Percentiles rank a stretch among this genome's conserved stretches.
phyloP scores from a whole-genome alignment of 2,329 filamentous ascomycete genomes.

The Pseudocercospora vitis region DNA sequence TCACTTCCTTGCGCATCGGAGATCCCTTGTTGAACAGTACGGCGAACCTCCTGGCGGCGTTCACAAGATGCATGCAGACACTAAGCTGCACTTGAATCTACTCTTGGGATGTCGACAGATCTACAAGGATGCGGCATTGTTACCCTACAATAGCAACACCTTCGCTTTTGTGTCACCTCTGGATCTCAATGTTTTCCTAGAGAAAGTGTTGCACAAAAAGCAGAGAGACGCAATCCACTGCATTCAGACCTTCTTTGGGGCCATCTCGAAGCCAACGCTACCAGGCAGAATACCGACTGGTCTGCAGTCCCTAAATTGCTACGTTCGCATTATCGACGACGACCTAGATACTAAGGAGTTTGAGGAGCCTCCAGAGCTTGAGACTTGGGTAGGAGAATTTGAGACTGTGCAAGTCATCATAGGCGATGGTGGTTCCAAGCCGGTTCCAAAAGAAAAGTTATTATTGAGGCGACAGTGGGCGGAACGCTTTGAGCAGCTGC shows the following conservation, averaged over 20 bases:
- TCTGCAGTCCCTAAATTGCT: conserved; percentile 15
- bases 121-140: conserved; percentile 19
- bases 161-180: conserved; percentile 18
- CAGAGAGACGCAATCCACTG: conserved; percentile 16
- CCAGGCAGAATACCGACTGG: conserved; percentile 8
- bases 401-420: conserved; percentile 14
- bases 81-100: conserved; percentile 18
- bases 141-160: conserved; percentile 19
- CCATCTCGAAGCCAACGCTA: conserved; percentile 16
- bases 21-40: conserved; percentile 17
- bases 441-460: background rate
- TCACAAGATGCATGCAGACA: conserved; percentile 9
- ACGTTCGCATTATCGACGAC: conserved; percentile 10
- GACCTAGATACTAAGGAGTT: conserved; percentile 4
- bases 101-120: conserved; percentile 15
- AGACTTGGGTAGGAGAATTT: conserved; percentile 12
- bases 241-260: conserved; percentile 16
- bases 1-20: conserved; percentile 18
- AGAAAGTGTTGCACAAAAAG: conserved; percentile 8
- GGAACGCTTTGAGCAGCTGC: conserved; percentile 3
- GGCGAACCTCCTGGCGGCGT: conserved; percentile 18
- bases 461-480: conserved; percentile 3
- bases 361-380: conserved; percentile 8
- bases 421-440: background rate
- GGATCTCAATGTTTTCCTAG: conserved; percentile 19